Percentiles rank a stretch among this genome's conserved stretches.
Evolutionary conservation across 345 rosid genomes (phyloP).

Genomic region (Pugionium cornutum): DNA sequence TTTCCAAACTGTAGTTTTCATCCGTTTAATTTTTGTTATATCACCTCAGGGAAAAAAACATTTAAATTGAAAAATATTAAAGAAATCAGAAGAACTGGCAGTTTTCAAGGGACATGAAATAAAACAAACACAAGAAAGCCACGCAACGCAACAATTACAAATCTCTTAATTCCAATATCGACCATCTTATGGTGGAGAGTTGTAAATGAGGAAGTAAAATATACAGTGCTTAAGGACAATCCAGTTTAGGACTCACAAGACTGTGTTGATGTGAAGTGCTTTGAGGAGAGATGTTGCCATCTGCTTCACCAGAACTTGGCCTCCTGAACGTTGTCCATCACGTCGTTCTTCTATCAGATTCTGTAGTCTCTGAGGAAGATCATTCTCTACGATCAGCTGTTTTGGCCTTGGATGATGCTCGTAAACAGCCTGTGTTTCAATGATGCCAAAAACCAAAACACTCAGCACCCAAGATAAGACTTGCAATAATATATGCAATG

Average conservation of each 20-base stretch:
- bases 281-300: slow-evolving; percentile 97
- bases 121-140: slow-evolving; percentile 17
- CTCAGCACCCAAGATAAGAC: background rate
- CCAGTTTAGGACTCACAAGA: slow-evolving; percentile 49
- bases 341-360: slow-evolving; percentile 94
- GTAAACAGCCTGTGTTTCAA: slow-evolving; percentile 70
- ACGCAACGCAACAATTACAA: slow-evolving; percentile 33
- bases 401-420: slow-evolving; percentile 99
- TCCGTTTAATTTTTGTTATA: too few relatives aligned
- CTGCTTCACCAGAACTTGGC: slow-evolving; percentile 95
- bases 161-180: background rate
- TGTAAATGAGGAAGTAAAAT: too few relatives aligned
- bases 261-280: slow-evolving; percentile 92
- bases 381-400: slow-evolving; percentile 93
- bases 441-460: background rate
- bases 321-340: slow-evolving; percentile 93
- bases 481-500: background rate
- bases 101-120: slow-evolving; percentile 2
- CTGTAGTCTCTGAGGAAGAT: slow-evolving; percentile 80
- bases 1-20: too few relatives aligned
- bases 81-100: slow-evolving; percentile 1
- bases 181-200: background rate
- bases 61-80: background rate
- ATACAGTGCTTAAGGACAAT: slow-evolving; percentile 2
- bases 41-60: too few relatives aligned